Evolutionary conservation across 1,139 yeast species (phyloP), one percentile per base, ranked within the genome.

Genomic region (Blastobotrys indianensis): DNA sequence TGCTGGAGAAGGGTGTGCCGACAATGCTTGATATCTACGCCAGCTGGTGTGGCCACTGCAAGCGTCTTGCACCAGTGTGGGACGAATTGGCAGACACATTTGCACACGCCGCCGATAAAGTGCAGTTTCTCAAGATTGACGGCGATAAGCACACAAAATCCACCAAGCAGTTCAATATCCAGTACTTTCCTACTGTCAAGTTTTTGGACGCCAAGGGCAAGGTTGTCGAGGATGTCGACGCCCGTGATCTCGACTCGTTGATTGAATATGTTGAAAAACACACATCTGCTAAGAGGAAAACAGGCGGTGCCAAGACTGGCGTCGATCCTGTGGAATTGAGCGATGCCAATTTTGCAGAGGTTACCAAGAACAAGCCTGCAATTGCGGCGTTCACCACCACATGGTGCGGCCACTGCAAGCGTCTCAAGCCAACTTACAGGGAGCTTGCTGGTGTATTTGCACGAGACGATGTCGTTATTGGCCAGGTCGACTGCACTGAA

Each of bases 21-120:
- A 73, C 86, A 0, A 71, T 85, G 50, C 85, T 85, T 42, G 85
- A 85, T 51, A 77, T 84, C 56, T 83, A 81, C 59, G 92, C 94
- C 38, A 78, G 80, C 48, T 85, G 94, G 94, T 85, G 94, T 61
- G 76, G 86, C 34, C 94, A 85, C 64, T 85, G 94, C 66, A 79
- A 79, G 64, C 74, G 71, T 44, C 65, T 85, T 59, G 74, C 75
- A 54, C 94, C 94, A 3, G 69, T 73, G 2, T 77, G 79, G 60
- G 90, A 83, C 52, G 73, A 76, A 58, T 68, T 85, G 44, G 79
- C 83, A 1, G 76, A 73, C 5, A 53, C 68, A 28, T 83, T 73
- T 59, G 68, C 63, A 7, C 65, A 61, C 35, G 70, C 67, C 23
- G 61, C 65, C 30, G 74, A 73, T n/a, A 72, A 74, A 38, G 65